A percentile compares a stretch with the other conserved stretches of the same genome.
Evolutionary conservation across 495 filamentous ascomycete genomes (phyloP).

Genomic region (Pseudomonodictys pantanalensis): DNA sequence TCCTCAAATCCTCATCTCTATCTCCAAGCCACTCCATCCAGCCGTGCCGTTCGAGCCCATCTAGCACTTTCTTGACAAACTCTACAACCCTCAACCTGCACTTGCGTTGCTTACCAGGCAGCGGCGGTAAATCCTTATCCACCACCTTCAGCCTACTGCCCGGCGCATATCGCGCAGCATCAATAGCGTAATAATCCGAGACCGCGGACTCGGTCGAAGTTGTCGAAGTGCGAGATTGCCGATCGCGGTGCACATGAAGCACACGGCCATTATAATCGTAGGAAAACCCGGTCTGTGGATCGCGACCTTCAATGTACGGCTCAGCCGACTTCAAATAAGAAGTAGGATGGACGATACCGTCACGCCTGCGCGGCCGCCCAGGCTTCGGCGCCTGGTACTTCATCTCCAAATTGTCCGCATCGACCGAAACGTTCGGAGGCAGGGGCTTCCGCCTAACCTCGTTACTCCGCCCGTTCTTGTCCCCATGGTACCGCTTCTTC

Average conservation of each 20-base stretch:
- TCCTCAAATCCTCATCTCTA: too few species aligned
- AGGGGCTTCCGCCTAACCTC: too few species aligned
- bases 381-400: background rate
- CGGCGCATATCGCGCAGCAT: background rate
- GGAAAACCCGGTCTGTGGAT: background rate
- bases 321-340: background rate
- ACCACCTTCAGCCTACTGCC: too few species aligned
- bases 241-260: conserved; percentile 7
- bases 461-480: too few species aligned
- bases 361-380: background rate
- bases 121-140: too few species aligned
- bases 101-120: too few species aligned
- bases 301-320: conserved; percentile 1
- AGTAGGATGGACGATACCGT: background rate
- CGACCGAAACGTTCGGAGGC: background rate
- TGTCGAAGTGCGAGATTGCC: background rate
- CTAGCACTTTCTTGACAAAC: too few species aligned
- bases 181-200: background rate
- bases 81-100: too few species aligned
- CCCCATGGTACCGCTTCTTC: too few species aligned
- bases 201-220: background rate
- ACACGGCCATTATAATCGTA: conserved; percentile 18
- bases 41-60: too few species aligned
- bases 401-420: background rate
- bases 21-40: too few species aligned